Percentiles rank a stretch among this genome's conserved stretches.
These are phyloP conservation scores for Ogataea saltuana DNA, from an alignment of 805 yeast species.

Conservation along the genomic window DNA sequence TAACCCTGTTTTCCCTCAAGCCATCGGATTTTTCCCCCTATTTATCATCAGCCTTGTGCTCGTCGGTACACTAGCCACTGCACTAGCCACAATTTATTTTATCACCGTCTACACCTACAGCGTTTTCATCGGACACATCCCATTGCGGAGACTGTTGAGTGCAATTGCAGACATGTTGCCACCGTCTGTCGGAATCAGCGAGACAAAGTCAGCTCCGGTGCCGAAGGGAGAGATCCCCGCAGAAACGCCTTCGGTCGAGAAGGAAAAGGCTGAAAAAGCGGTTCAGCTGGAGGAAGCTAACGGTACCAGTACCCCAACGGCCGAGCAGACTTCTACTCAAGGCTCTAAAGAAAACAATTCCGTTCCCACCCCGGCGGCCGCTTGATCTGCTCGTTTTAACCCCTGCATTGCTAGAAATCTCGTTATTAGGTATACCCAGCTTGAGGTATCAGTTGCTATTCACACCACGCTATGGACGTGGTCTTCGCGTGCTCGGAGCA, in stretches of 20 bases:
- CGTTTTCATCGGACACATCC: conserved; percentile 12
- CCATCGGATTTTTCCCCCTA: conserved; percentile 29
- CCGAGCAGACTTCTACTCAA: not conserved
- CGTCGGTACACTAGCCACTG: conserved; percentile 15
- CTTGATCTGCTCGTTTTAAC: not conserved
- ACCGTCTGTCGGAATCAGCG: conserved; percentile 34
- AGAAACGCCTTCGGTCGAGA: no score
- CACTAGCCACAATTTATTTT: conserved; percentile 15
- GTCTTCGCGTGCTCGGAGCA: not conserved
- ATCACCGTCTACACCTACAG: conserved; percentile 10
- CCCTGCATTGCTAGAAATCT: not conserved
- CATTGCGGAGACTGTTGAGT: conserved; percentile 24
- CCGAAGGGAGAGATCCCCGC: not conserved
- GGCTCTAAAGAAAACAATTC: not conserved
- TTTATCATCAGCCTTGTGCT: conserved; percentile 22
- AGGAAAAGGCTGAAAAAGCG: not conserved
- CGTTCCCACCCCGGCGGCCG: conserved; percentile 4
- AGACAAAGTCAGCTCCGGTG: not conserved
- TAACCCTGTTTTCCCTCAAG: conserved; percentile 11
- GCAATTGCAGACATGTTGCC: conserved; percentile 35
- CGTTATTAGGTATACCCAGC: not conserved
- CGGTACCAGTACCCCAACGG: conserved; percentile 4
- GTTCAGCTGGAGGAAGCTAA: conserved; percentile 1
- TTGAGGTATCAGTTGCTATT: conserved; percentile 1
- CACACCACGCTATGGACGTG: no score